Percentiles rank a stretch among this genome's conserved stretches.
phyloP scores from a whole-genome alignment of 768 basidiomycete species.

The Gyrodon lividus region DNA sequence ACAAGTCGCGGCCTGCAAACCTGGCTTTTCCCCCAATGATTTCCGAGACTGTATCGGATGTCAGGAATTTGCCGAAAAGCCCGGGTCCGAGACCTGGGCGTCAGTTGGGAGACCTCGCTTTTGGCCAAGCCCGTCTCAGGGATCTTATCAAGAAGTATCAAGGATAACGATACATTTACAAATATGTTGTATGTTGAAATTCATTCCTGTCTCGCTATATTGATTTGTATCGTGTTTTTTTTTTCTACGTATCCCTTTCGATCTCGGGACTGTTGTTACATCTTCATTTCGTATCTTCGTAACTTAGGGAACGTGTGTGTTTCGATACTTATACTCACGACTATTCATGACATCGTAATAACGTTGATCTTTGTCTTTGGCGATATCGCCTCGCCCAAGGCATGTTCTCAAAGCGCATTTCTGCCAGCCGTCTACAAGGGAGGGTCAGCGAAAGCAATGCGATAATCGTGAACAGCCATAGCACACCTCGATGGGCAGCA shows the following conservation, averaged over 20 bases:
- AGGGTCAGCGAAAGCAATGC: not conserved
- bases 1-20: conserved; percentile 28
- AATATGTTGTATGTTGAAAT: not conserved
- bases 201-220: not conserved
- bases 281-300: not conserved
- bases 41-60: conserved; percentile 28
- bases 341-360: not conserved
- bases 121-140: conserved; percentile 73
- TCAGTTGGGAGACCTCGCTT: conserved; percentile 51
- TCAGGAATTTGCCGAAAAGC: conserved; percentile 11
- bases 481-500: conserved; percentile 48
- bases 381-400: no score
- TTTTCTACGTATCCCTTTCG: not conserved
- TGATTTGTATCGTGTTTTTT: not conserved
- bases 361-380: not conserved
- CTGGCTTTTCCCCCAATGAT: conserved; percentile 35
- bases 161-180: conserved; percentile 22
- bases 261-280: not conserved
- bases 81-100: conserved; percentile 11
- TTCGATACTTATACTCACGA: not conserved
- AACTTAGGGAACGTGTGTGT: conserved; percentile 9
- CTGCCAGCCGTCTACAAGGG: conserved; percentile 26
- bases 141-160: conserved; percentile 86
- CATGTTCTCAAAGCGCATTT: conserved; percentile 13
- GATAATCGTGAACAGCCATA: not conserved